Base-by-base conservation (phyloP, 1,284 basidiomycete species). In the Vanrija pseudolonga region DNA sequence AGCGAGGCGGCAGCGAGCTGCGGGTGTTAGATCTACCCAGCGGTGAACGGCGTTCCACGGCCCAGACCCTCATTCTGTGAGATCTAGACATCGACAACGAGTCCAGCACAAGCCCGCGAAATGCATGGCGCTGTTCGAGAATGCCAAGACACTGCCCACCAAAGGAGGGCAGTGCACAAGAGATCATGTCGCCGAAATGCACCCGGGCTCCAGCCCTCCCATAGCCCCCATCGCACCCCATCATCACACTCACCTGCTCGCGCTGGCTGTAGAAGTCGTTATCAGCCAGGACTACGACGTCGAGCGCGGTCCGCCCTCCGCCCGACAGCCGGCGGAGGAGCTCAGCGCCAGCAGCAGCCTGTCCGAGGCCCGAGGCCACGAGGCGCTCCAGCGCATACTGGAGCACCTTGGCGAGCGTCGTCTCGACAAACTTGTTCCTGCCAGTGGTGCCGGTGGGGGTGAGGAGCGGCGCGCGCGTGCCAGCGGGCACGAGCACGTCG, bases 261-360 rank as follows among this genome's bases (percentile, higher is more conserved):
- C 87, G 81, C 70, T 98, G 95, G 3, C 93, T 96, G 78, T 98
- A 98, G 67, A 98, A 98, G 74, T 98, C 96, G 69, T 98, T 98
- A 75, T 93, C 91, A 6, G 90, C 96, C 19, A 87, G 83, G 53
- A 98, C 89, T 28, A 83, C 83, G 58, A 98, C 83, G 65, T 89
- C 82, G 60, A 92, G 78, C 49, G 85, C 83, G 6, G 74, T 63
- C 32, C 32, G 9, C 32, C 9, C 32, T 2, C 56, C 55, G 9
- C 45, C 54, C 9, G 50, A 47, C 22, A 68, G 42, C 6, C 57
- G 22, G 2, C 43, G 42, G 17, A 64, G 67, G 14, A 89, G 75
- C 15, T 77, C 67, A 20, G 50, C 24, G 12, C 51, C 60, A 43
- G 60, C 59, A 8, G 38, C 39, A 19, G 56, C 53, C 32, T 32